Evolutionary conservation across 2,329 filamentous ascomycete species (phyloP).

Genomic region (Beauveria sp.): DNA sequence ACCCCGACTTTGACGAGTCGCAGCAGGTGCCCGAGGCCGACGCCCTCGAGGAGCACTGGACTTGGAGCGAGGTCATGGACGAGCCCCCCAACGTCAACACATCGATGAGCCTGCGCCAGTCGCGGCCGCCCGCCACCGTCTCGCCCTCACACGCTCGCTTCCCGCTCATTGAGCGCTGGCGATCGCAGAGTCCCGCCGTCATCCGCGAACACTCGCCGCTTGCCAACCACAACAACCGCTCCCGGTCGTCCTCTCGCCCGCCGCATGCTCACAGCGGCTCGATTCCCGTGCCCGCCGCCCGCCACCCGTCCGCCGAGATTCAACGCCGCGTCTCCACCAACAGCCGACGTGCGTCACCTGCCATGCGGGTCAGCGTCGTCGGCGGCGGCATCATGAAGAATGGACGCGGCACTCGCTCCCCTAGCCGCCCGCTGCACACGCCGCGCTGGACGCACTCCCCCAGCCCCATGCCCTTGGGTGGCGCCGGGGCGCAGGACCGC

Average conservation of each 20-base stretch:
- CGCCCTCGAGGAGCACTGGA: constrained; percentile 59
- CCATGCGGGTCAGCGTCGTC: constrained; percentile 18
- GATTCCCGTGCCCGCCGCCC: constrained; percentile 35
- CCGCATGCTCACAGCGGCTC: constrained; percentile 45
- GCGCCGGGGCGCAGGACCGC: constrained; percentile 22
- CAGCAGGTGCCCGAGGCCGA: constrained; percentile 52
- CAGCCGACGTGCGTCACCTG: constrained; percentile 24
- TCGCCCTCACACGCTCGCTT: constrained; percentile 26
- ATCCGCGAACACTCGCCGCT: constrained; percentile 34
- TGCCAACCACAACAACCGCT: constrained; percentile 16
- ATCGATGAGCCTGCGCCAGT: constrained; percentile 33
- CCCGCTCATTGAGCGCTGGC: constrained; percentile 18
- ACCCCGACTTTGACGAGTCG: constrained; percentile 36
- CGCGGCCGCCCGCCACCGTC: constrained; percentile 29
- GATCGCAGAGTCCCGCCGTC: constrained; percentile 24
- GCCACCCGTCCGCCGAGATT: constrained; percentile 31
- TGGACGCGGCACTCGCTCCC: constrained; percentile 48
- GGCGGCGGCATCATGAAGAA: constrained; percentile 34
- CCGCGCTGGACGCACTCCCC: constrained; percentile 47
- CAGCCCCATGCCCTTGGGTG: constrained; percentile 31
- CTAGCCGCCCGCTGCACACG: constrained; percentile 44
- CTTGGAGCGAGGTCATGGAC: constrained; percentile 58
- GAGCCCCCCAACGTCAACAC: constrained; percentile 39
- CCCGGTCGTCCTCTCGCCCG: constrained; percentile 36
- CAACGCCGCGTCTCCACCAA: constrained; percentile 41